Percentiles rank a stretch among this genome's conserved stretches.
Conservation (phyloP, 768 basidiomycete species). For the Amanita muscaria region DNA sequence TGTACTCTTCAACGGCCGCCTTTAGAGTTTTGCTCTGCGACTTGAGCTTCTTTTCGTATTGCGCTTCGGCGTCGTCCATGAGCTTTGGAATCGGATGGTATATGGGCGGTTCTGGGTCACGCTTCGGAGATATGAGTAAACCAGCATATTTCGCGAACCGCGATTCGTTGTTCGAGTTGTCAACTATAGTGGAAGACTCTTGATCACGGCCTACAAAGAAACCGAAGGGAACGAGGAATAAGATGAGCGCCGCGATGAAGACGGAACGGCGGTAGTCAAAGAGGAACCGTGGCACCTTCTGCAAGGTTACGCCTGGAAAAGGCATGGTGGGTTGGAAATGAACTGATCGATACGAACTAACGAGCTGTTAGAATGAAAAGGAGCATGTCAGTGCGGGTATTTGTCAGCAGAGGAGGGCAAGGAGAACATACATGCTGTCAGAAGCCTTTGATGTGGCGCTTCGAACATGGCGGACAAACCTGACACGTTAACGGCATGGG, state of each 20-base stretch:
- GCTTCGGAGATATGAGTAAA: constrained; percentile 15
- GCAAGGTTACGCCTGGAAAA: no score
- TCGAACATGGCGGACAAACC: no score
- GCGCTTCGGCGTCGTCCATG: constrained; percentile 75
- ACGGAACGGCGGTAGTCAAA: constrained; percentile 19
- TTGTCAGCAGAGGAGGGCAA: no score
- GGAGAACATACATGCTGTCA: no score
- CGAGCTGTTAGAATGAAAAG: no score
- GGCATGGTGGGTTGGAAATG: no score
- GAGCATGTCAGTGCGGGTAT: no score
- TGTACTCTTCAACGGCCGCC: constrained; percentile 79
- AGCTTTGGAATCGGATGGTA: constrained; percentile 86
- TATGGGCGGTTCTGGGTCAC: no score
- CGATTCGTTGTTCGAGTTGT: not conserved
- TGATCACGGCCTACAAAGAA: constrained; percentile 32
- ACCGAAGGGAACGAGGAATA: constrained; percentile 43
- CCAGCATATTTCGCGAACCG: constrained; percentile 14
- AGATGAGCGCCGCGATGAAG: constrained; percentile 31
- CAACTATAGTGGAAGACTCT: constrained; percentile 11
- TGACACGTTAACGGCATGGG: no score
- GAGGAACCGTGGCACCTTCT: no score
- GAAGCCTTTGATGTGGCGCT: no score
- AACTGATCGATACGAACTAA: no score
- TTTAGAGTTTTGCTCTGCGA: constrained; percentile 74
- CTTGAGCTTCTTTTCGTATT: constrained; percentile 55